Percentiles rank a stretch among this genome's conserved stretches.
Evolutionary conservation across 2,329 filamentous ascomycete genomes (phyloP).

Genomic region (Simplicillium sp.): DNA sequence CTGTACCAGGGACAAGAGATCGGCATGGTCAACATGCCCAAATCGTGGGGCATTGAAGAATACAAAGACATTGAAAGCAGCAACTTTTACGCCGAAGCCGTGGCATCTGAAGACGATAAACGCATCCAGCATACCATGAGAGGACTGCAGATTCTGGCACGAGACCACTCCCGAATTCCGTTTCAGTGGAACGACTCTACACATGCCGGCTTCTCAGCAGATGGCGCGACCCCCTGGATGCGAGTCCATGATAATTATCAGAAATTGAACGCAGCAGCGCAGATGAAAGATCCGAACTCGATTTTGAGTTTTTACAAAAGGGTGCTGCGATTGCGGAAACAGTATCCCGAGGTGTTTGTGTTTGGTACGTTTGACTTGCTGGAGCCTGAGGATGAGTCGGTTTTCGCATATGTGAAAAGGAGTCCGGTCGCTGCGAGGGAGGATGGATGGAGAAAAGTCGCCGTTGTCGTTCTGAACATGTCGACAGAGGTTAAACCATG

Average conservation of each 20-base stretch:
- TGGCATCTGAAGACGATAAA: slow-evolving; percentile 27
- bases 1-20: slow-evolving; percentile 64
- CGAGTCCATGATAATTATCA: slow-evolving; percentile 53
- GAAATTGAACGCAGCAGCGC: slow-evolving; percentile 51
- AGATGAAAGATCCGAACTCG: slow-evolving; percentile 36
- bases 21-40: slow-evolving; percentile 55
- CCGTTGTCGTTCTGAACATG: too few species aligned
- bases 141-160: slow-evolving; percentile 12
- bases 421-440: too few species aligned
- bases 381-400: slow-evolving; percentile 22
- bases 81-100: slow-evolving; percentile 37
- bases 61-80: slow-evolving; percentile 59
- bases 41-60: slow-evolving; percentile 50
- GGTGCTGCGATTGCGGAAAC: slow-evolving; percentile 50
- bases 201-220: slow-evolving; percentile 55
- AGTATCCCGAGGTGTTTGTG: slow-evolving; percentile 52
- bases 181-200: slow-evolving; percentile 58
- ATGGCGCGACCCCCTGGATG: slow-evolving; percentile 56
- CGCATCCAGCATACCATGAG: too few species aligned
- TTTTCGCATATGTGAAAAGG: slow-evolving; percentile 24
- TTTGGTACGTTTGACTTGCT: slow-evolving; percentile 45
- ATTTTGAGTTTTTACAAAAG: slow-evolving; percentile 53
- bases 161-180: slow-evolving; percentile 63
- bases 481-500: too few species aligned
- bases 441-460: too few species aligned